phyloP scores from a whole-genome alignment of 495 filamentous ascomycete species.

The Neurospora discreta region DNA sequence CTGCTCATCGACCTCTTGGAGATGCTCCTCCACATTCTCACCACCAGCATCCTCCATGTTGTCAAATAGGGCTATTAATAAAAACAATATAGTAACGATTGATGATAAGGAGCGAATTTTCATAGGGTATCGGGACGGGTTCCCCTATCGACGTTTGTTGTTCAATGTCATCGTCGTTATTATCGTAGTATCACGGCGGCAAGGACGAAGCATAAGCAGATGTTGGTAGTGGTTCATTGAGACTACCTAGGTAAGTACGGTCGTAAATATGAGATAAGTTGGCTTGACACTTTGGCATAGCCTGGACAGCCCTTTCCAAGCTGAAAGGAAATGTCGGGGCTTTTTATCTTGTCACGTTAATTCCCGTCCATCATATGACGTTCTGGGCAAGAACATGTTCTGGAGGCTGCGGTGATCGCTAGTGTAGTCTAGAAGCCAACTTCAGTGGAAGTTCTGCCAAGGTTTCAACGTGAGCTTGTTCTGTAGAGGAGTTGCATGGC shows the following conservation, averaged over 20 bases:
- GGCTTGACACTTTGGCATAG: not conserved
- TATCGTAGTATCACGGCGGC: not conserved
- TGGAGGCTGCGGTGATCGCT: not conserved
- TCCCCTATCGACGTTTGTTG: not conserved
- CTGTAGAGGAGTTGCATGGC: not conserved
- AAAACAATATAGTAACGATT: not conserved
- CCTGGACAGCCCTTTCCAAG: not conserved
- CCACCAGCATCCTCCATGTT: slow-evolving; percentile 22
- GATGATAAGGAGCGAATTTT: not conserved
- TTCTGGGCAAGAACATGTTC: not conserved
- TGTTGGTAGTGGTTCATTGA: not conserved
- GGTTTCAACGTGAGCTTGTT: not conserved
- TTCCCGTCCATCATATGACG: not conserved
- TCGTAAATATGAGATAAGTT: not conserved
- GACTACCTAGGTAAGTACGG: not conserved
- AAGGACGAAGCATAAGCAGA: not conserved
- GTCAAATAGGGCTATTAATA: not conserved
- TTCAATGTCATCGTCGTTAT: not conserved
- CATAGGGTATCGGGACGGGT: not conserved
- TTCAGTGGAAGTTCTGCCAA: not conserved
- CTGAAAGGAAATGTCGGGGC: not conserved
- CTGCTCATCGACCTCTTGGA: slow-evolving; percentile 5
- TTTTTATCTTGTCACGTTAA: not conserved
- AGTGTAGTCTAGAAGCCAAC: too few relatives aligned
- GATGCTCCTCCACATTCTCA: slow-evolving; percentile 15